Base-by-base conservation (phyloP, 1,284 basidiomycete species). In the Heterobasidion annosum region DNA sequence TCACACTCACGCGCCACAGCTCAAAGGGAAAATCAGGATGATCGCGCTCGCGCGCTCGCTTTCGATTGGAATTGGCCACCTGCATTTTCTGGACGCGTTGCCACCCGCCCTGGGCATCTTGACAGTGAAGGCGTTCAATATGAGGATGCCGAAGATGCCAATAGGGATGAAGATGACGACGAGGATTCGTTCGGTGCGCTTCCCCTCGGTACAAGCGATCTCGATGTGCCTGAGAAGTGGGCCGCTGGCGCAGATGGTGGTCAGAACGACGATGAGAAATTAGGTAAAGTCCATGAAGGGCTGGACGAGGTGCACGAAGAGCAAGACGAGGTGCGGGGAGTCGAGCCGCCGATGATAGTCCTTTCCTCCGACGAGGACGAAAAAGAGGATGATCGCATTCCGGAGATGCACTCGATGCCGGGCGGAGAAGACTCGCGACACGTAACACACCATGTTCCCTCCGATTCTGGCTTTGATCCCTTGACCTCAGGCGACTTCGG, bases 61-160 rank as follows among this genome's bases (percentile, higher is more conserved):
- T 53, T 43, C 6, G 64, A 73, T 46, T 73, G 72, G 71, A 70
- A 68, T 54, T 63, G 63, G 56, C 71, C 72, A 1, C 69, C 70
- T 19, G 69, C 70, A 2, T 72, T 71, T 55, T 47, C 59, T 12
- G 69, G 68, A 0, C 60, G 62, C 18, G 40, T 61, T 2, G 63
- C 66, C n/a, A 64, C 62, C 7, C 55, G 57, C 0, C 44, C 67
- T 7, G 67, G 67, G 1, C 67, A 67, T 46, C 55, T 68, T 32
- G 48, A 19, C 45, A 47, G 25, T 32, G 48, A 49, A 10, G 37
- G 8, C 19, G 34, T 32, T 19, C 19, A 34, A 35, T n/a, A 19
- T 8, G 19, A 67, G 42, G 59, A 62, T 7, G 64, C 58, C 12
- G 67, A 64, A 34, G 58, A 54, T 19, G 61, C 56, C 1, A 34